These are phyloP conservation scores for Chytridium lagenaria DNA, from an alignment of 371 early-diverging fungal genomes.

Conservation along the genomic window DNA sequence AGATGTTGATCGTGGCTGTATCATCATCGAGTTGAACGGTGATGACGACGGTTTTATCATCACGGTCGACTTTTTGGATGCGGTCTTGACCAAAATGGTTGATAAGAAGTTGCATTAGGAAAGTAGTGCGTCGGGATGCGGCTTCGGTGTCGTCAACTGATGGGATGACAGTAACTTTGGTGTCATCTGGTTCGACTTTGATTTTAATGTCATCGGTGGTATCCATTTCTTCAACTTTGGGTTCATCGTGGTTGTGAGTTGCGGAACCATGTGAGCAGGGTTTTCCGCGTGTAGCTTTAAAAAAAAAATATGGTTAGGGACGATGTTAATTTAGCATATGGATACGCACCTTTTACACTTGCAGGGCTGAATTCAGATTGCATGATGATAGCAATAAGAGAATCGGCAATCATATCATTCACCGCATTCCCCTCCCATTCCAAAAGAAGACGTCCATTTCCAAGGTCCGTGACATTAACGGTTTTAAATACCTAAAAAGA, in stretches of 20 bases:
- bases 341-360: conserved; percentile 89
- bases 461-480: conserved; percentile 32
- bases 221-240: conserved; percentile 20
- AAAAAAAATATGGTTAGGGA: no score
- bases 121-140: neutral
- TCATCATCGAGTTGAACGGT: no score
- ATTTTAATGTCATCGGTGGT: neutral
- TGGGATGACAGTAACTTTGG: neutral
- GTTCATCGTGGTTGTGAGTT: neutral
- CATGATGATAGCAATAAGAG: conserved; percentile 84
- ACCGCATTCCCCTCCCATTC: conserved; percentile 93
- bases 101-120: neutral
- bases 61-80: neutral
- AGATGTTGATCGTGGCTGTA: no score
- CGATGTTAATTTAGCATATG: neutral
- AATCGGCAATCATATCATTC: conserved; percentile 96
- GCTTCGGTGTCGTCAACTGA: neutral
- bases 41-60: no score
- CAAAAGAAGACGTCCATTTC: conserved; percentile 56
- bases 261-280: conserved; percentile 14
- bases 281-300: neutral
- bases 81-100: conserved; percentile 7
- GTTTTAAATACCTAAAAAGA: no score
- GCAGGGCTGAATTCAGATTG: conserved; percentile 90
- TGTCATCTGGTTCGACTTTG: conserved; percentile 2